Evolutionary conservation across 129 eudicot species (phyloP).

Genomic region (Tanacetum coccineum): DNA sequence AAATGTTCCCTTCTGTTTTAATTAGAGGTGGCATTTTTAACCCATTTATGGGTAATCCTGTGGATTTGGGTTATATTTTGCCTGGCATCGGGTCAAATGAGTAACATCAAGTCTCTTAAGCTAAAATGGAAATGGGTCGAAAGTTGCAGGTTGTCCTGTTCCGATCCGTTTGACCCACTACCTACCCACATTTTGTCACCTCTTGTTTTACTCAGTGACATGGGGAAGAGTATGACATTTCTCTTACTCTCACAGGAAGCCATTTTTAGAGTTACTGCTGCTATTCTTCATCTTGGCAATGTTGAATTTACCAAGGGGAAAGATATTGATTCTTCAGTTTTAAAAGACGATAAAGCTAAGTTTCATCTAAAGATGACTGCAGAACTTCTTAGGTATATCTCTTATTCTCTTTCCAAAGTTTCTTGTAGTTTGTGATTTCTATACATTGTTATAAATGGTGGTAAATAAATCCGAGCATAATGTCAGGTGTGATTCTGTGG

Average conservation of each 20-base stretch:
- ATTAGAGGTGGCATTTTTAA: conserved; percentile 10
- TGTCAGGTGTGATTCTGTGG: conserved; percentile 83
- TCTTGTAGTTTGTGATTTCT: background rate
- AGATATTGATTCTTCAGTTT: conserved; percentile 82
- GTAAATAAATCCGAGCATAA: conserved; percentile 8
- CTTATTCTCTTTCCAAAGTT: conserved; percentile 15
- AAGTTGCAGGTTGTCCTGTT: background rate
- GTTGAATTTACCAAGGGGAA: conserved; percentile 88
- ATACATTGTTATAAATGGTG: conserved; percentile 6
- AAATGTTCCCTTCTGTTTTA: background rate
- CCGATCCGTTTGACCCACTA: background rate
- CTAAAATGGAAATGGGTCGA: conserved; percentile 1
- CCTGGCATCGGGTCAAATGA: background rate
- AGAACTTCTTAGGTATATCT: conserved; percentile 77
- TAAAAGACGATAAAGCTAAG: conserved; percentile 79
- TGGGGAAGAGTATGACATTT: conserved; percentile 14
- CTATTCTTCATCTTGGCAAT: conserved; percentile 97
- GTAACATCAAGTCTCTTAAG: too few relatives aligned
- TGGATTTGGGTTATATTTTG: background rate
- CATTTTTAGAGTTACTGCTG: conserved; percentile 94
- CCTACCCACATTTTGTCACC: background rate
- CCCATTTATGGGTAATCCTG: conserved; percentile 8
- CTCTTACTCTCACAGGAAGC: conserved; percentile 65
- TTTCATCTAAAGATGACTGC: conserved; percentile 87
- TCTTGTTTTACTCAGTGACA: background rate